Conservation (phyloP, 169 alveolate genomes). For the Plasmodium ovale region DNA sequence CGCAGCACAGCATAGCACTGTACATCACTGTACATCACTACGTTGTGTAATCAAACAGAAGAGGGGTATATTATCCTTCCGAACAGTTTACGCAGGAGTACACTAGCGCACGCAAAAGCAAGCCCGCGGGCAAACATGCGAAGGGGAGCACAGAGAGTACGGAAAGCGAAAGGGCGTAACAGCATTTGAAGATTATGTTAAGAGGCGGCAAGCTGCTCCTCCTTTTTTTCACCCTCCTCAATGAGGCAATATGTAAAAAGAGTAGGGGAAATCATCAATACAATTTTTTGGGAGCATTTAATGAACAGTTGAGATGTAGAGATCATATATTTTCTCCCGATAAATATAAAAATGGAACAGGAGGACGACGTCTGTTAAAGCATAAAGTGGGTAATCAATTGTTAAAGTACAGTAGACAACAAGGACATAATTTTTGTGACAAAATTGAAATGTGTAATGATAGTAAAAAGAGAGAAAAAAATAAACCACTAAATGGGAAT, state of each 20-base stretch:
- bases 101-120: too few species aligned
- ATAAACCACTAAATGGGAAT: neutral
- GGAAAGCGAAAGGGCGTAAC: neutral
- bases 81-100: too few species aligned
- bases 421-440: neutral
- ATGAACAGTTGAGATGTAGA: neutral
- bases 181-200: constrained; percentile 31
- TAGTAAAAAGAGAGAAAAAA: neutral
- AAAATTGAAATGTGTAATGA: neutral
- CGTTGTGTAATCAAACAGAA: too few species aligned
- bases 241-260: constrained; percentile 38
- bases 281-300: constrained; percentile 26
- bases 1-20: too few species aligned
- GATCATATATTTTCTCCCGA: neutral
- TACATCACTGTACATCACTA: too few species aligned
- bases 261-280: neutral
- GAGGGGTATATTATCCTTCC: too few species aligned
- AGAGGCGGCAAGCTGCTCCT: constrained; percentile 8
- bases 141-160: neutral
- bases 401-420: constrained; percentile 8
- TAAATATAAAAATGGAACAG: constrained; percentile 9
- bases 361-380: neutral
- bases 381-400: neutral
- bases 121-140: too few species aligned
- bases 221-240: constrained; percentile 24